Evolutionary conservation across 2,329 filamentous ascomycete genomes (phyloP).

Genomic region (Aureobasidium subglaciale): DNA sequence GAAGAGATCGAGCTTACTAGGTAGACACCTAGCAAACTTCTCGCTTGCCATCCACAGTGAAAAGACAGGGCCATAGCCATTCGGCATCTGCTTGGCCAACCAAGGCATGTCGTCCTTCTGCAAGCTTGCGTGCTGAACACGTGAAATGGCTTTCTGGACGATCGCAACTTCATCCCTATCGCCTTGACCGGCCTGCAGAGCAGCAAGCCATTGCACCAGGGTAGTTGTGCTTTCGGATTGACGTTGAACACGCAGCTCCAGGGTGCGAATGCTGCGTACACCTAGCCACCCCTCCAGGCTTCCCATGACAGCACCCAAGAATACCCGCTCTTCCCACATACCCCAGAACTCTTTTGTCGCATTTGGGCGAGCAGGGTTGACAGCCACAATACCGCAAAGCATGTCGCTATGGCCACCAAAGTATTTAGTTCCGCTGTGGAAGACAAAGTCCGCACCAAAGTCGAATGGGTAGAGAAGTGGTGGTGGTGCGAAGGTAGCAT

Average conservation of each 20-base stretch:
- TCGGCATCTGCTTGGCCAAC: conserved; percentile 82
- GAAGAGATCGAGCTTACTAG: conserved; percentile 73
- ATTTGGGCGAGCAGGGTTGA: conserved; percentile 41
- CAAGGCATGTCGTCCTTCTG: conserved; percentile 63
- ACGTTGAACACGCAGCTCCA: conserved; percentile 72
- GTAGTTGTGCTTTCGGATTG: conserved; percentile 65
- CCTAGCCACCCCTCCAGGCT: conserved; percentile 89
- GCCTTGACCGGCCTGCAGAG: conserved; percentile 36
- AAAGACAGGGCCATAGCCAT: conserved; percentile 85
- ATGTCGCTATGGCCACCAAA: conserved; percentile 92
- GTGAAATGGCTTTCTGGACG: conserved; percentile 50
- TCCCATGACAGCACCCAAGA: conserved; percentile 78
- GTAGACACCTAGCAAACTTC: conserved; percentile 59
- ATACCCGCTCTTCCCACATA: conserved; percentile 63
- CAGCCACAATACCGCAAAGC: conserved; percentile 75
- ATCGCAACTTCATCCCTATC: conserved; percentile 36
- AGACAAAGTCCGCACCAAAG: conserved; percentile 74
- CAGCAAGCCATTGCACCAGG: conserved; percentile 66
- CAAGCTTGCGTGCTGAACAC: conserved; percentile 70
- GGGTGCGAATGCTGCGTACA: conserved; percentile 73
- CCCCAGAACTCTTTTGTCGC: conserved; percentile 47
- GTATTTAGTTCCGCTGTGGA: conserved; percentile 96
- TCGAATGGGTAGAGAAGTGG: conserved; percentile 79
- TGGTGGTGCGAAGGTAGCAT: conserved; percentile 89
- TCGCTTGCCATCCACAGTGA: conserved; percentile 59